Percentiles rank a stretch among this genome's conserved stretches.
These are phyloP conservation scores for Arabidopsis thaliana DNA, from an alignment of 345 rosid genomes.

Conservation along the genomic window TAIR10.1 NC_003070.9:3435501-3436000, in stretches of 20 bases:
- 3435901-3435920: conserved; percentile 11
- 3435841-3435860: conserved; percentile 53
- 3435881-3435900: conserved; percentile 10
- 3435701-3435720: conserved; percentile 49
- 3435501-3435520: conserved; percentile 83
- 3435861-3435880: conserved; percentile 57
- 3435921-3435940: not conserved
- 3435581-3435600: conserved; percentile 88
- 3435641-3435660: conserved; percentile 65
- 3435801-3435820: conserved; percentile 18
- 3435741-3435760: conserved; percentile 59
- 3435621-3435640: conserved; percentile 69
- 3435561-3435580: conserved; percentile 87
- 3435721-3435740: conserved; percentile 56
- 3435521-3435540: conserved; percentile 87
- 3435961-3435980: conserved; percentile 13
- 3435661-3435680: conserved; percentile 51
- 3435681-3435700: conserved; percentile 57
- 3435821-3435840: conserved; percentile 42
- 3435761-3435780: conserved; percentile 63
- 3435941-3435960: conserved; percentile 6
- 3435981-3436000: conserved; percentile 8
- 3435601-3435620: conserved; percentile 76
- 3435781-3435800: conserved; percentile 53
- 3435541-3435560: conserved; percentile 85